A percentile compares a stretch with the other conserved stretches of the same genome.
These are phyloP conservation scores for Vickermania ingenoplastis DNA, from an alignment of 208 protist genomes.

Conservation along the genomic window DNA sequence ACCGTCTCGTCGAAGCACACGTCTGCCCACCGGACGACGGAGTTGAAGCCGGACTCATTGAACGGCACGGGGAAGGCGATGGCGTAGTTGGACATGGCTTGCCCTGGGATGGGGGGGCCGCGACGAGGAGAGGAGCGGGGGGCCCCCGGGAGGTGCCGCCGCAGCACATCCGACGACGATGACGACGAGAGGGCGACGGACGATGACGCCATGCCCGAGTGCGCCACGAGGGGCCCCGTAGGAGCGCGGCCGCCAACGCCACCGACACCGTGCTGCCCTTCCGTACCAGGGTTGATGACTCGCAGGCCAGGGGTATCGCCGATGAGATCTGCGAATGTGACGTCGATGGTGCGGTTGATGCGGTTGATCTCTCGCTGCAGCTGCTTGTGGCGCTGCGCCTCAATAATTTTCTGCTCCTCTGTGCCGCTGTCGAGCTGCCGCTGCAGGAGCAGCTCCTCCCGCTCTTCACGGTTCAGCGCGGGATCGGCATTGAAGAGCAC, in stretches of 20 bases:
- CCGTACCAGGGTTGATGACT: not conserved
- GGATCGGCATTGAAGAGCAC: slow-evolving; percentile 25
- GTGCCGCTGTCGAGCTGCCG: slow-evolving; percentile 14
- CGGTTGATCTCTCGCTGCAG: not conserved
- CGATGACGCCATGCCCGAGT: too few relatives aligned
- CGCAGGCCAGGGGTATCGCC: not conserved
- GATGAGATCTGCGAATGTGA: not conserved
- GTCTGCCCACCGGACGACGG: slow-evolving; percentile 45
- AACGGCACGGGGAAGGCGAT: slow-evolving; percentile 56
- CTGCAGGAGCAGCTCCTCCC: slow-evolving; percentile 19
- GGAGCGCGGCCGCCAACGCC: not conserved
- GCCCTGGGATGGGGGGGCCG: not conserved
- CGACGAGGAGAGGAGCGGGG: not conserved
- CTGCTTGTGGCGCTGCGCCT: not conserved
- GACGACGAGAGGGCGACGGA: not conserved
- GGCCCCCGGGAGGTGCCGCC: not conserved
- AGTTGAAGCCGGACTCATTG: slow-evolving; percentile 57
- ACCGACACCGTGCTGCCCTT: not conserved
- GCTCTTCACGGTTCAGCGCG: slow-evolving; percentile 25
- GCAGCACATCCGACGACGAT: not conserved
- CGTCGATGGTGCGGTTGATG: slow-evolving; percentile 2
- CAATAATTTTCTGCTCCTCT: not conserved
- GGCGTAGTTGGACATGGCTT: slow-evolving; percentile 9
- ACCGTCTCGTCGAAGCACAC: slow-evolving; percentile 60
- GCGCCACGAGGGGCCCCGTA: not conserved